Conservation (phyloP, 495 filamentous ascomycete genomes). For the Aspergillus taichungensis region DNA sequence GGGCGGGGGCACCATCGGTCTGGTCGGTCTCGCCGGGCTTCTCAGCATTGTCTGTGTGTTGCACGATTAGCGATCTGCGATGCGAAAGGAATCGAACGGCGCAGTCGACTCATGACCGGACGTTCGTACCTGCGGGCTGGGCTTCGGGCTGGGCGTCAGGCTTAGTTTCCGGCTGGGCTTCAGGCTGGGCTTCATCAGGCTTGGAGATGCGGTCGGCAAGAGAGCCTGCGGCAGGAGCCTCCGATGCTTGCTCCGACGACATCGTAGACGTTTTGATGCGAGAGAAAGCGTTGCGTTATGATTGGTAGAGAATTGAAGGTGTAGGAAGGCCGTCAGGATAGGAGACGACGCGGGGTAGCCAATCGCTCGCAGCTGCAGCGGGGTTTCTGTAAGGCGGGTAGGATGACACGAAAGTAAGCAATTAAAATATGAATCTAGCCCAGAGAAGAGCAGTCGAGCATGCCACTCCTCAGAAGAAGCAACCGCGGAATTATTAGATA, state of each 20-base stretch:
- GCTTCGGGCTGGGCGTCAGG: constrained; percentile 2
- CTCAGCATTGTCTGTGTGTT: constrained; percentile 7
- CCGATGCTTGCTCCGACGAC: constrained; percentile 24
- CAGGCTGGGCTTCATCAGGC: constrained; percentile 22
- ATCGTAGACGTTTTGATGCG: constrained; percentile 9
- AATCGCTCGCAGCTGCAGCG: too few relatives aligned
- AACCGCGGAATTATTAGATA: too few relatives aligned
- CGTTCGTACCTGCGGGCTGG: constrained; percentile 21
- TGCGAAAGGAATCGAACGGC: neutral
- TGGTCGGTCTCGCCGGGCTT: constrained; percentile 22
- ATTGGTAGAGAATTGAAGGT: too few relatives aligned
- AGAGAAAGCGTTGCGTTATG: too few relatives aligned
- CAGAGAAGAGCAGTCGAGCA: too few relatives aligned
- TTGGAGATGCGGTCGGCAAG: constrained; percentile 56
- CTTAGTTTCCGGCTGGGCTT: neutral
- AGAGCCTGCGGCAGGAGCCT: constrained; percentile 28
- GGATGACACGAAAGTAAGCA: too few relatives aligned
- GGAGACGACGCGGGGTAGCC: too few relatives aligned
- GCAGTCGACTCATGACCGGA: too few relatives aligned
- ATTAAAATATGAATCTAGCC: too few relatives aligned
- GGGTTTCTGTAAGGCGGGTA: too few relatives aligned
- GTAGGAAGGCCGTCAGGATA: too few relatives aligned
- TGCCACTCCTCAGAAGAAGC: too few relatives aligned
- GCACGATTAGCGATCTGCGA: constrained; percentile 9
- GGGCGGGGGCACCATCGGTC: constrained; percentile 44